phyloP scores from a whole-genome alignment of 805 yeast genomes.

The Candida quercuum region DNA sequence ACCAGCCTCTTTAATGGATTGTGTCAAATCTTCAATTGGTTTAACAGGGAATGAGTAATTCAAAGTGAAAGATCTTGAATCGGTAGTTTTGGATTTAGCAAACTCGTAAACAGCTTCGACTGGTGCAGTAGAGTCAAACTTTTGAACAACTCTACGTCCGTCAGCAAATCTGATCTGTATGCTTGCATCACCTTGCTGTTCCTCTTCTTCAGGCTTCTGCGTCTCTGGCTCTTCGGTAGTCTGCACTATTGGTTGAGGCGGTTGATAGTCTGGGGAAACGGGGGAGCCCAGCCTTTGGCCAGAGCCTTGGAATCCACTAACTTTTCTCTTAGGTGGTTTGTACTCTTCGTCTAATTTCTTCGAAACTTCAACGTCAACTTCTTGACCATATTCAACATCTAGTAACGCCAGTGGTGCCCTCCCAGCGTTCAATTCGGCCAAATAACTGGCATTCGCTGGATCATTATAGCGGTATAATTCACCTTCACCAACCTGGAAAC shows the following conservation, averaged over 20 bases:
- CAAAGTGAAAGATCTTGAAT: slow-evolving; percentile 47
- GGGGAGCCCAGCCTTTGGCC: slow-evolving; percentile 91
- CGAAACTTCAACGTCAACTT: slow-evolving; percentile 85
- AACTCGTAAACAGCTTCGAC: slow-evolving; percentile 64
- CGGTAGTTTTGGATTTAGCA: slow-evolving; percentile 45
- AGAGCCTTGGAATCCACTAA: slow-evolving; percentile 68
- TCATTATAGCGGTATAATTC: slow-evolving; percentile 83
- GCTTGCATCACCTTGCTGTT: slow-evolving; percentile 55
- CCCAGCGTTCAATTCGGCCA: slow-evolving; percentile 80
- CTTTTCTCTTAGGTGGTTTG: slow-evolving; percentile 54
- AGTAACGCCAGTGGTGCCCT: slow-evolving; percentile 83
- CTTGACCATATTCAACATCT: slow-evolving; percentile 84
- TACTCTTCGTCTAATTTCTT: slow-evolving; percentile 79
- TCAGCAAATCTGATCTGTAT: slow-evolving; percentile 82
- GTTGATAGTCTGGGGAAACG: slow-evolving; percentile 60
- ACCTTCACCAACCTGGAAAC: slow-evolving; percentile 94
- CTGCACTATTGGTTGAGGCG: slow-evolving; percentile 14
- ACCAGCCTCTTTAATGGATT: slow-evolving; percentile 69
- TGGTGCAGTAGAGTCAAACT: slow-evolving; percentile 59
- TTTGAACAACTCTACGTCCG: slow-evolving; percentile 64
- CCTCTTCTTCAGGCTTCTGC: slow-evolving; percentile 20
- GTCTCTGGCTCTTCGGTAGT: slow-evolving; percentile 12
- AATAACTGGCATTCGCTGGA: slow-evolving; percentile 74
- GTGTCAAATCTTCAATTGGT: slow-evolving; percentile 52
- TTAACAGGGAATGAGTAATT: slow-evolving; percentile 81